Base-by-base conservation (phyloP, 306 rosid species). In the Rubus parviflorus region DNA sequence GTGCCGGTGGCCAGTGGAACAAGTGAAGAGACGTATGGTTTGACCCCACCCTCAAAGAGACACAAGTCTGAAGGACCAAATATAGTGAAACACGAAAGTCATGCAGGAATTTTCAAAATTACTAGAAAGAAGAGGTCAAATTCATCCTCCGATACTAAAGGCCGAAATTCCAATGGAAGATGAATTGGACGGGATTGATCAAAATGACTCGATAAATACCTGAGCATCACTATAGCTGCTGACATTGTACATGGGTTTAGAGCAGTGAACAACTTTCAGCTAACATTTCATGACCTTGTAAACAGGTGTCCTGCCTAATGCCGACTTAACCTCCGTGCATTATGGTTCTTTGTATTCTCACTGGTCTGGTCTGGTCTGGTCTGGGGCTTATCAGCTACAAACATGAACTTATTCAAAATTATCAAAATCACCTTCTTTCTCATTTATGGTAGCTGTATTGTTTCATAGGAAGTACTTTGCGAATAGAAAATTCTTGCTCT, bases 61-160 rank as follows among this genome's bases (percentile, higher is more conserved):
- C 86, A 75, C 76, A 88, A 84, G 83, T 77, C 76, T 15, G 99
- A 90, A 79, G 92, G 72, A 23, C 78, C 69, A 60, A 80, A 81
- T 63, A 64, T 75, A 38, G 89, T 68, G 81, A 88, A 77, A 75
- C 88, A 81, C 11, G 90, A 90, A 37, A 64, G 77, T 73, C 85
- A 82, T 35, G 77, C 88, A 66, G 77, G 76, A 64, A 87, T 97
- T 45, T 96, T 97, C 98, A 91, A 88, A 68, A 87, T 95, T 68
- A 87, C 90, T 75, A 91, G 78, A 70, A 96, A 89, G 86, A 96
- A 93, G 88, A 88, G 99, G 78, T 93, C 99, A 30, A 83, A 91
- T 77, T 83, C 94, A 23, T 77, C 80, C 68, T 85, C 93, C 4
- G 96, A 92, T 75, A 77, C 86, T 15, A 90, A 86, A 81, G 96